Percentiles rank a stretch among this genome's conserved stretches.
Evolutionary conservation across 1,284 basidiomycete species (phyloP).

Genomic region (Ustilago tritici): DNA sequence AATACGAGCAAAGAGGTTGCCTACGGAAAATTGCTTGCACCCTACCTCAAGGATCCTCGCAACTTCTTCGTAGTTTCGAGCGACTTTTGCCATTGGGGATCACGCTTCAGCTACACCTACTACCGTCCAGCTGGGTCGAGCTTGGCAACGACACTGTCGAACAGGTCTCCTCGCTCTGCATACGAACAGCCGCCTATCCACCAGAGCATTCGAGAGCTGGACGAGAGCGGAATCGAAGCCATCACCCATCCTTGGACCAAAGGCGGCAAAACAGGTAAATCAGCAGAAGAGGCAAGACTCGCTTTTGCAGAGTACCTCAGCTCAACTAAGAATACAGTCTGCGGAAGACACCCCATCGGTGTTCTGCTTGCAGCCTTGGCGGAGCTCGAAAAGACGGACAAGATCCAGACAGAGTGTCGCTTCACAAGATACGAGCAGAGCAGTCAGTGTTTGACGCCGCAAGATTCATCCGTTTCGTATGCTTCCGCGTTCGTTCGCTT

Average conservation of each 20-base stretch:
- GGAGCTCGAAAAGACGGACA: slow-evolving; percentile 74
- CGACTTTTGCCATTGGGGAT: slow-evolving; percentile 97
- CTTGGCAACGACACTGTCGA: slow-evolving; percentile 56
- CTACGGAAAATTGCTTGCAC: slow-evolving; percentile 81
- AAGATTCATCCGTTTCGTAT: slow-evolving; percentile 93
- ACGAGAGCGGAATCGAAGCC: slow-evolving; percentile 82
- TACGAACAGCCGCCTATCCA: slow-evolving; percentile 58
- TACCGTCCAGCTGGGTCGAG: slow-evolving; percentile 79
- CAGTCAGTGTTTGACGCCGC: slow-evolving; percentile 77
- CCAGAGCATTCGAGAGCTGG: slow-evolving; percentile 79
- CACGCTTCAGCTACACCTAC: slow-evolving; percentile 83
- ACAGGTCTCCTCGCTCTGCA: slow-evolving; percentile 7
- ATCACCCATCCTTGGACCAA: slow-evolving; percentile 73
- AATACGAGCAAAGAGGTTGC: slow-evolving; percentile 75
- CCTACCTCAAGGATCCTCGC: slow-evolving; percentile 80
- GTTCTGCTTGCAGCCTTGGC: slow-evolving; percentile 84
- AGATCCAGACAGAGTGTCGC: slow-evolving; percentile 41
- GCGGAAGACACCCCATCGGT: slow-evolving; percentile 93
- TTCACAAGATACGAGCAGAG: slow-evolving; percentile 76
- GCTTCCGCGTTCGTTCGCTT: slow-evolving; percentile 78
- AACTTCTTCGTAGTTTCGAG: slow-evolving; percentile 92
- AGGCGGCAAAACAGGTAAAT: slow-evolving; percentile 33
- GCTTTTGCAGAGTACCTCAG: slow-evolving; percentile 77
- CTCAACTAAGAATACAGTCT: slow-evolving; percentile 93
- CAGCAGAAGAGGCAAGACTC: slow-evolving; percentile 47